Percentiles rank a stretch among this genome's conserved stretches.
Conservation (phyloP, 2,329 filamentous ascomycete genomes). For the Colletotrichum godetiae region DNA sequence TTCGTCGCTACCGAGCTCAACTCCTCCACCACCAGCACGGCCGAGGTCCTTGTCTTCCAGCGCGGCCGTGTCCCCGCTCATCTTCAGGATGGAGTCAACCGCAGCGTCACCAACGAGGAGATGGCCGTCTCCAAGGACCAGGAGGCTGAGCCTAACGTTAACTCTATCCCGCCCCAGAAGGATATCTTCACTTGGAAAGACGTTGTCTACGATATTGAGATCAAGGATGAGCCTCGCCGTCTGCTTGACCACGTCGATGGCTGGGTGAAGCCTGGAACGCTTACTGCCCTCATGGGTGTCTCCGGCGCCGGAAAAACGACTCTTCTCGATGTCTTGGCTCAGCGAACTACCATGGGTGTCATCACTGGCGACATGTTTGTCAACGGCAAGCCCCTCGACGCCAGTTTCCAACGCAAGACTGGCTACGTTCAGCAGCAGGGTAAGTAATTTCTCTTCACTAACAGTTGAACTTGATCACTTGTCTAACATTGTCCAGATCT, state of each 20-base stretch:
- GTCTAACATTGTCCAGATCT: slow-evolving; percentile 53
- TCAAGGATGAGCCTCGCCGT: slow-evolving; percentile 78
- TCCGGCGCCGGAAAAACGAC: slow-evolving; percentile 59
- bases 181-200: slow-evolving; percentile 83
- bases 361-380: slow-evolving; percentile 76
- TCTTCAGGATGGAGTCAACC: slow-evolving; percentile 45
- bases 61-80: slow-evolving; percentile 62
- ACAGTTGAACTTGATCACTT: neutral
- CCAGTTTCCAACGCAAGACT: slow-evolving; percentile 72
- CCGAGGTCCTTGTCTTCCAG: slow-evolving; percentile 77
- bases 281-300: slow-evolving; percentile 82
- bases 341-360: slow-evolving; percentile 69
- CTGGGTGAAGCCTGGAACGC: slow-evolving; percentile 89
- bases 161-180: slow-evolving; percentile 54
- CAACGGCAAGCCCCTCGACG: slow-evolving; percentile 66
- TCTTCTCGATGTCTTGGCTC: slow-evolving; percentile 54
- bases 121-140: slow-evolving; percentile 59
- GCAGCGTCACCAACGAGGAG: slow-evolving; percentile 44
- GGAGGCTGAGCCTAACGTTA: slow-evolving; percentile 47
- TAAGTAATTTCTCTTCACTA: slow-evolving; percentile 35
- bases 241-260: slow-evolving; percentile 84
- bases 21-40: slow-evolving; percentile 70
- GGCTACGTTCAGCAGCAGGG: slow-evolving; percentile 77
- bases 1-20: slow-evolving; percentile 74
- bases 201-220: slow-evolving; percentile 77